These are phyloP conservation scores for Oenanthe javanica DNA, from an alignment of 140 eudicot genomes.

Conservation along the genomic window DNA sequence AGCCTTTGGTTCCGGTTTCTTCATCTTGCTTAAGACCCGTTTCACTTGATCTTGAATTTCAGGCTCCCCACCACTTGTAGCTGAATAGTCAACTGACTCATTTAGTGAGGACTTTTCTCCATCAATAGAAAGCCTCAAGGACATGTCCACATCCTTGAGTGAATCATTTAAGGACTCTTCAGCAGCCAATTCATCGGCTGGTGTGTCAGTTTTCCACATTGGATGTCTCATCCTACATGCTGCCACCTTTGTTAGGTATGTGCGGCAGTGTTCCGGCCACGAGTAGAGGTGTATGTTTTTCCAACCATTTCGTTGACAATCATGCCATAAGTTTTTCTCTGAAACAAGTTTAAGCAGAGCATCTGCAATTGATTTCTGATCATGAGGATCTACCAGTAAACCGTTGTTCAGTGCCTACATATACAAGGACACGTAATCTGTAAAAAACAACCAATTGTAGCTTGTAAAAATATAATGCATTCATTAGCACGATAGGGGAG, in stretches of 20 bases:
- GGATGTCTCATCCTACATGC: constrained; percentile 96
- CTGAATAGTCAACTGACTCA: constrained; percentile 35
- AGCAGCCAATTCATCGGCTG: constrained; percentile 43
- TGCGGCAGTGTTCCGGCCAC: constrained; percentile 94
- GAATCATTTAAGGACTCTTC: constrained; percentile 77
- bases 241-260: constrained; percentile 72
- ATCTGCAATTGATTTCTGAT: constrained; percentile 70
- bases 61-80: constrained; percentile 24
- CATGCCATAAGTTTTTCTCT: constrained; percentile 77
- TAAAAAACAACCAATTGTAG: not conserved
- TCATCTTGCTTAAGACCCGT: constrained; percentile 60
- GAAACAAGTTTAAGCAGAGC: constrained; percentile 84
- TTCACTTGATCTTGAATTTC: constrained; percentile 80
- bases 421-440: not conserved
- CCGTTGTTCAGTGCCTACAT: constrained; percentile 78
- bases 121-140: constrained; percentile 64
- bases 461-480: not conserved
- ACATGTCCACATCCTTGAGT: constrained; percentile 74
- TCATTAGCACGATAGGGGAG: not conserved
- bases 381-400: constrained; percentile 80
- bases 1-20: constrained; percentile 31
- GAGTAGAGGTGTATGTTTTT: constrained; percentile 84
- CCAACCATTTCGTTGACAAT: constrained; percentile 74
- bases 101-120: constrained; percentile 57
- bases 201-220: constrained; percentile 84